These are phyloP conservation scores for Hypoxylon rubiginosum DNA, from an alignment of 2,329 filamentous ascomycete genomes.

Conservation along the genomic window DNA sequence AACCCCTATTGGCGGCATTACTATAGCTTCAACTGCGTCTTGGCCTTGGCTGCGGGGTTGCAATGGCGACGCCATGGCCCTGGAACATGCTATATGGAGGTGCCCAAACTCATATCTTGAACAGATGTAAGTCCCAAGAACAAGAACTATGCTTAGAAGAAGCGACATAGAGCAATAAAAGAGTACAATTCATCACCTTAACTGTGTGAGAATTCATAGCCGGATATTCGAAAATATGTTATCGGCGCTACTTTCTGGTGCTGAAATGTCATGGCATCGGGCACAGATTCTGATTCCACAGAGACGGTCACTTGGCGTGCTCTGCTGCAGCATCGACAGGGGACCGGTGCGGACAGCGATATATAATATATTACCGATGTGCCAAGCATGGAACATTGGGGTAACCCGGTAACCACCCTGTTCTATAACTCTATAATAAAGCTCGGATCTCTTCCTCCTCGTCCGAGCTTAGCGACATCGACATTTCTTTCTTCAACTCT, in stretches of 20 bases:
- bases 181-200: neutral
- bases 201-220: neutral
- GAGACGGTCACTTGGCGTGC: constrained; percentile 22
- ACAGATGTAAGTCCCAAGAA: neutral
- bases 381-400: constrained; percentile 33
- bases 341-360: constrained; percentile 20
- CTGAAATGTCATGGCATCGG: neutral
- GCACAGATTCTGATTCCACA: constrained; percentile 1
- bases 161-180: neutral
- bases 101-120: neutral
- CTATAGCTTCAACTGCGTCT: constrained; percentile 7
- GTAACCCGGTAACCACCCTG: constrained; percentile 6
- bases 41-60: constrained; percentile 31
- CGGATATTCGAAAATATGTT: neutral
- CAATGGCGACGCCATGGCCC: neutral
- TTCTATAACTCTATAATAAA: constrained; percentile 15
- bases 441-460: constrained; percentile 1
- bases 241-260: neutral
- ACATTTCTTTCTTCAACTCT: neutral
- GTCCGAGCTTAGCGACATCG: constrained; percentile 1
- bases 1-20: constrained; percentile 18
- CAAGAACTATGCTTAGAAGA: neutral
- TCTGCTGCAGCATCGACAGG: constrained; percentile 13
- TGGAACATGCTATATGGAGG: neutral
- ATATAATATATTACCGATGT: constrained; percentile 26